phyloP scores from a whole-genome alignment of 139 green algal species.

The Chlamydomonas sphaeroides region DNA sequence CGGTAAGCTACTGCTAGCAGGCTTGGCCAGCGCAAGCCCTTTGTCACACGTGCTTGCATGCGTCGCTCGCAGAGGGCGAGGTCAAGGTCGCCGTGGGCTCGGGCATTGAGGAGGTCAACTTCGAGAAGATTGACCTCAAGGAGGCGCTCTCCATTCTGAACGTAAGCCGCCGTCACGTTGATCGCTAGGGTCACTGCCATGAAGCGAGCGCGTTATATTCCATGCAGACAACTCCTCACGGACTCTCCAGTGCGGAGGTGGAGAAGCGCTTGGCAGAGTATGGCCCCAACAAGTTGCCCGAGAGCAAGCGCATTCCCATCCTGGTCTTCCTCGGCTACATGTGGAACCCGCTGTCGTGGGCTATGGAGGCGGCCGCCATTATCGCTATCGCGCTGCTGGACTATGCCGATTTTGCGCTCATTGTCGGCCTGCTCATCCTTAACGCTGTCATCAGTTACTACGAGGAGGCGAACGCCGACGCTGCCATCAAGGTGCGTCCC shows the following conservation, averaged over 20 bases:
- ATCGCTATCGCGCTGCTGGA: conserved; percentile 86
- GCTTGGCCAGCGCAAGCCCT: not conserved
- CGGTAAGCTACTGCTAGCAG: not conserved
- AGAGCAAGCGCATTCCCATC: conserved; percentile 71
- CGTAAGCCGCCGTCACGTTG: conserved; percentile 33
- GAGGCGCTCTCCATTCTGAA: conserved; percentile 67
- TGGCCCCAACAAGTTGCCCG: conserved; percentile 85
- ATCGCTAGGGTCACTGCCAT: too few species aligned
- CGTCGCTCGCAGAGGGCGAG: conserved; percentile 5
- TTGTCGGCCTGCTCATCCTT: conserved; percentile 75
- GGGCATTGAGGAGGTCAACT: conserved; percentile 72
- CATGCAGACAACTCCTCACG: conserved; percentile 12
- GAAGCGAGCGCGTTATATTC: not conserved
- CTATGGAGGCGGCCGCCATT: conserved; percentile 88
- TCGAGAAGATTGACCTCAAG: conserved; percentile 70
- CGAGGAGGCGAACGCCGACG: conserved; percentile 82
- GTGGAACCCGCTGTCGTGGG: conserved; percentile 88
- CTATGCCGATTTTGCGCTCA: conserved; percentile 82
- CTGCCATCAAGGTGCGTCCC: conserved; percentile 75
- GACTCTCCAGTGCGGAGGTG: conserved; percentile 56
- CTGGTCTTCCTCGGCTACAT: conserved; percentile 78
- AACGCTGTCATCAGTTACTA: conserved; percentile 86
- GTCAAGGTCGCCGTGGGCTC: conserved; percentile 38
- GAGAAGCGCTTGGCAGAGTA: conserved; percentile 71
- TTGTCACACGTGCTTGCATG: too few species aligned